phyloP scores from a whole-genome alignment of 164 flowering plant species.

The Chimonanthus salicifolius region DNA sequence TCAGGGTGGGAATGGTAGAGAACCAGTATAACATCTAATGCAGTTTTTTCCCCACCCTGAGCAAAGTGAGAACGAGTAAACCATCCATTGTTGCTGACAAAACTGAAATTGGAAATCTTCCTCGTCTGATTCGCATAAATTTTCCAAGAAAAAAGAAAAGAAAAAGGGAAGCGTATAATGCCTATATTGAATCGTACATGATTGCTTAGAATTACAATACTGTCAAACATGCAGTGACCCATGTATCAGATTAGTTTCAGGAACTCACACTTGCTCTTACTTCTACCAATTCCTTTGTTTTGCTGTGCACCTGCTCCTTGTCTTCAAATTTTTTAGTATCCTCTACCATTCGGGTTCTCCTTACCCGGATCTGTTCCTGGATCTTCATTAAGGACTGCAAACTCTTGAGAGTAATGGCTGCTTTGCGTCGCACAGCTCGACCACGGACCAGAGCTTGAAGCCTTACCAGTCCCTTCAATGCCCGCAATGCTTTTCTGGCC shows the following conservation, averaged over 20 bases:
- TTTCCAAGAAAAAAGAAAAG: too few species aligned
- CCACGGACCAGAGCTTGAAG: conserved; percentile 85
- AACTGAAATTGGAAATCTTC: too few species aligned
- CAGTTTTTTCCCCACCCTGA: too few species aligned
- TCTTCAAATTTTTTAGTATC: conserved; percentile 10
- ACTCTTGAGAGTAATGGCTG: conserved; percentile 23
- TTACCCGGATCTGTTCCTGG: conserved; percentile 23
- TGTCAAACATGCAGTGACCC: too few species aligned
- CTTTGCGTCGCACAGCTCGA: conserved; percentile 53
- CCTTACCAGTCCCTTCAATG: conserved; percentile 75
- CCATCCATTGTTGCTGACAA: too few species aligned
- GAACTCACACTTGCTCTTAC: conserved; percentile 8
- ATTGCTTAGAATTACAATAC: too few species aligned
- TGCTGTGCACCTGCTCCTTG: conserved; percentile 14
- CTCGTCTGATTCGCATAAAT: too few species aligned
- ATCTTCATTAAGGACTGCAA: conserved; percentile 31
- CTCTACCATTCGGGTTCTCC: conserved; percentile 15
- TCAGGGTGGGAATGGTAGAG: too few species aligned
- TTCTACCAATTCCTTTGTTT: conserved; percentile 17
- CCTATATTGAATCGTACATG: too few species aligned
- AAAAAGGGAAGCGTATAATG: too few species aligned
- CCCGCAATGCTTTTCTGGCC: conserved; percentile 34
- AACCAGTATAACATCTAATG: too few species aligned
- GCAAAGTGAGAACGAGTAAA: too few species aligned
- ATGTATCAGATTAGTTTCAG: neutral